Conservation (phyloP, 1,284 basidiomycete genomes). For the Erythrobasidium hasegawianum region DNA sequence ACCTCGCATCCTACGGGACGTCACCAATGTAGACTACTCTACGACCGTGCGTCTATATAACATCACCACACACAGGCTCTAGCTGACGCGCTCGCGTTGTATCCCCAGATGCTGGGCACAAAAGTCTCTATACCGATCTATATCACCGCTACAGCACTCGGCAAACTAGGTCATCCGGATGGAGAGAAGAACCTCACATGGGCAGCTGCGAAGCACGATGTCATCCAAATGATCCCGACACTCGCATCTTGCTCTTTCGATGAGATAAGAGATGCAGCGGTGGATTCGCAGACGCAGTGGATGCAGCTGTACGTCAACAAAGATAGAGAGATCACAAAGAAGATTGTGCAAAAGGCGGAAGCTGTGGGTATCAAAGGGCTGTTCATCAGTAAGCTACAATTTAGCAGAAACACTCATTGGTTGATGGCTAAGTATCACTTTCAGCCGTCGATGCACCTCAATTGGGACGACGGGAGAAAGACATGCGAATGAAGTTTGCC, state of each 20-base stretch:
- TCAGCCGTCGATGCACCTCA: constrained; percentile 85
- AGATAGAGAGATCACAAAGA: constrained; percentile 73
- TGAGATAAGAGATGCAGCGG: constrained; percentile 75
- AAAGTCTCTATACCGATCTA: constrained; percentile 74
- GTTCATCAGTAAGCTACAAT: constrained; percentile 37
- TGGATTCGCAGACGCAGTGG: constrained; percentile 70
- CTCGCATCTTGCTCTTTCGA: constrained; percentile 85
- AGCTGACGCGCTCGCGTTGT: constrained; percentile 27
- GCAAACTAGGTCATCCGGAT: constrained; percentile 66
- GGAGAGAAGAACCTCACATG: constrained; percentile 67
- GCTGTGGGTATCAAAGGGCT: constrained; percentile 68
- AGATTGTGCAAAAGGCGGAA: constrained; percentile 65
- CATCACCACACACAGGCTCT: too few species aligned
- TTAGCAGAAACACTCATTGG: background rate
- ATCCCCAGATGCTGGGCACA: constrained; percentile 43
- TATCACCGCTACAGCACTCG: constrained; percentile 60
- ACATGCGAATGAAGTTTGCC: constrained; percentile 94
- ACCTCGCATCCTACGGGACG: constrained; percentile 78
- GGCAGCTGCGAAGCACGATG: constrained; percentile 69
- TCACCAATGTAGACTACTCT: constrained; percentile 69
- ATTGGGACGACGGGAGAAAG: constrained; percentile 82
- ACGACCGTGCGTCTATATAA: constrained; percentile 45
- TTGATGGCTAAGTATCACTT: background rate
- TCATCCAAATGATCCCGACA: constrained; percentile 92
- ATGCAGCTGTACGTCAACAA: constrained; percentile 49